Evolutionary conservation across 1,284 basidiomycete species (phyloP).

Genomic region (Ganoderma leucocontextum): DNA sequence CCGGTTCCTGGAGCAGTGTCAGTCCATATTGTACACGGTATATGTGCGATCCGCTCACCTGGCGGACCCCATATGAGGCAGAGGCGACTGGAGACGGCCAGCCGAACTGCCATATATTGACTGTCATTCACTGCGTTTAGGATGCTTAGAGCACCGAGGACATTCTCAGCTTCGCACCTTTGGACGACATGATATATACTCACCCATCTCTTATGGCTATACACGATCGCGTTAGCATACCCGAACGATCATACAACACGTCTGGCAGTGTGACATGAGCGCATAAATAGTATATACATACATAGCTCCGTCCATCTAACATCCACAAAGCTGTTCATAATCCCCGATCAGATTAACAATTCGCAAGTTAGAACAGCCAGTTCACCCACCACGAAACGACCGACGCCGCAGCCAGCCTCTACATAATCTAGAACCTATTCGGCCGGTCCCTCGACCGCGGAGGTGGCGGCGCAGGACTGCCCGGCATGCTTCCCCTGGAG

Average conservation of each 20-base stretch:
- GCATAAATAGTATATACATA: slow-evolving; percentile 3
- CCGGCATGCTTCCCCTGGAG: slow-evolving; percentile 45
- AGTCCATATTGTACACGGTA: too few species aligned
- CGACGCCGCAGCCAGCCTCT: slow-evolving; percentile 34
- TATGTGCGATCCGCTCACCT: too few species aligned
- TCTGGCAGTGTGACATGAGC: neutral
- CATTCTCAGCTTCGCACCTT: neutral
- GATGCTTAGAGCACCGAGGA: neutral
- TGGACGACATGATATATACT: slow-evolving; percentile 1
- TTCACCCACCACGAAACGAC: neutral
- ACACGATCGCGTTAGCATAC: neutral
- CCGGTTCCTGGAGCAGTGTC: too few species aligned
- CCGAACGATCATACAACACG: neutral
- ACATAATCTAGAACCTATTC: slow-evolving; percentile 38
- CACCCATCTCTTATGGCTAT: neutral
- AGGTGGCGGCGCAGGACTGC: slow-evolving; percentile 54
- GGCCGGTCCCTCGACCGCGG: slow-evolving; percentile 70
- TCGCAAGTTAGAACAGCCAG: neutral
- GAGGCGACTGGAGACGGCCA: too few species aligned
- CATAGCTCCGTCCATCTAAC: neutral
- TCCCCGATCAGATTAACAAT: neutral
- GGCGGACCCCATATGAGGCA: too few species aligned
- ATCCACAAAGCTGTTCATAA: neutral
- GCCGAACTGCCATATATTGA: too few species aligned
- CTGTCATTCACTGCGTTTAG: neutral